Base-by-base conservation (phyloP, 78 protist species). In the Dictyostelium firmibasis region DNA sequence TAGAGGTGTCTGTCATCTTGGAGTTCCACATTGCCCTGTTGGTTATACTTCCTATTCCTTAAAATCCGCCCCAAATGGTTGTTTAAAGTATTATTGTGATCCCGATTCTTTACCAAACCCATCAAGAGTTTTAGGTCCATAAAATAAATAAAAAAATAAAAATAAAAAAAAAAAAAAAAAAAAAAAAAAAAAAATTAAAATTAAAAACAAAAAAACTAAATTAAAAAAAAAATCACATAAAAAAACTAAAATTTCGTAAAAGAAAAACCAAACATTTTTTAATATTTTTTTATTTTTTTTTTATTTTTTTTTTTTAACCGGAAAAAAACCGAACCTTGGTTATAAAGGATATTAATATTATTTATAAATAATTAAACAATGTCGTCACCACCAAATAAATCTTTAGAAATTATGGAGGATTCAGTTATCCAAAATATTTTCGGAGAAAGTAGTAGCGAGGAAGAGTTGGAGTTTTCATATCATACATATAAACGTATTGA, bases 341-440 rank as follows among this genome's bases (percentile, higher is more conserved):
- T 16, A 16, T 16, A n/a, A 47, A 47, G 57, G 57, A 47, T 47
- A 50, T 16, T 50, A 50, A 38, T 38, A 4, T 38, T 38, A 38
- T 4, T 50, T 16, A 10, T 50, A 50, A 16, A 50, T 0, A 1
- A 50, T 16, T 50, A 16, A 50, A 50, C 23, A 64, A 79, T 79
- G 85, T 79, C 85, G 10, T 86, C 92, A 23, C 92, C 92, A 86
- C 92, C 92, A 60, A 74, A 86, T 60, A 9, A 35, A 20, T 76
- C 92, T 23, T 33, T 3, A 18, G 84, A 76, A 9, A 25, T 77
- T 18, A 10, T 86, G 3, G 84, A 86, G 33, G 70, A 44, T 27
- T 18, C 85, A 20, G 25, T 60, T 13, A 64, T 64, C 16, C 74
- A 64, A 64, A 86, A 86, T 60, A 31, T 86, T 10, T 86, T 86